phyloP scores from a whole-genome alignment of 441 rosid genomes.

The Adansonia rubrostipa region DNA sequence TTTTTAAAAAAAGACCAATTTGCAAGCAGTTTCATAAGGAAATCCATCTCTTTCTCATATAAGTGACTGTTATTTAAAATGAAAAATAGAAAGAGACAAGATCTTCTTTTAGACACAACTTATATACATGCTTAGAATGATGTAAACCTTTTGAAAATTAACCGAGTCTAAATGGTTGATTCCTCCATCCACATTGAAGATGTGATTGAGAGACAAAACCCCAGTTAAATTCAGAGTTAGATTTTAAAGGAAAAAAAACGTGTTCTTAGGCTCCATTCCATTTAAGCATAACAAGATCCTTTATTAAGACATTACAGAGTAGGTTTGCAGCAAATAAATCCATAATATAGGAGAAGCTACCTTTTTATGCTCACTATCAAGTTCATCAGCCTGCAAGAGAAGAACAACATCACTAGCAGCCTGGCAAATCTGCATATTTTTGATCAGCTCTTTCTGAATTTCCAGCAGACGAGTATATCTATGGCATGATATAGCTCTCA shows the following conservation, averaged over 20 bases:
- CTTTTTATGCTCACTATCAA: slow-evolving; percentile 52
- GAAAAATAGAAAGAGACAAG: background rate
- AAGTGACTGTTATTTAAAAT: background rate
- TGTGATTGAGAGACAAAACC: background rate
- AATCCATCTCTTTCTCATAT: background rate
- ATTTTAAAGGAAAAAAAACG: background rate
- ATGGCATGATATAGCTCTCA: slow-evolving; percentile 87
- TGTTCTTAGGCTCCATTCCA: background rate
- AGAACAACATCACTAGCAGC: slow-evolving; percentile 75
- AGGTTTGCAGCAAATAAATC: slow-evolving; percentile 13
- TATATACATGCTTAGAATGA: background rate
- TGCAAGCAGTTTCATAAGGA: background rate
- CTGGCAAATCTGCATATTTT: slow-evolving; percentile 70
- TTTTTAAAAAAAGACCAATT: background rate
- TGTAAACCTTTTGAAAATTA: background rate
- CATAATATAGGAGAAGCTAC: slow-evolving; percentile 39
- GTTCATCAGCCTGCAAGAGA: slow-evolving; percentile 57
- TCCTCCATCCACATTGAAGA: background rate
- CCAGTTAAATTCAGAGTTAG: background rate
- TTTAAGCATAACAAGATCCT: background rate
- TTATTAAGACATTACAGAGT: background rate
- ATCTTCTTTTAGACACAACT: background rate
- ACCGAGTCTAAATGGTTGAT: background rate
- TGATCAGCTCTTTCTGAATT: slow-evolving; percentile 89
- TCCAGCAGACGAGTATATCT: slow-evolving; percentile 92